Evolutionary conservation across 2,329 filamentous ascomycete species (phyloP), one percentile per base, ranked within the genome.

Genomic region (Scleromitrula shiraiana): DNA sequence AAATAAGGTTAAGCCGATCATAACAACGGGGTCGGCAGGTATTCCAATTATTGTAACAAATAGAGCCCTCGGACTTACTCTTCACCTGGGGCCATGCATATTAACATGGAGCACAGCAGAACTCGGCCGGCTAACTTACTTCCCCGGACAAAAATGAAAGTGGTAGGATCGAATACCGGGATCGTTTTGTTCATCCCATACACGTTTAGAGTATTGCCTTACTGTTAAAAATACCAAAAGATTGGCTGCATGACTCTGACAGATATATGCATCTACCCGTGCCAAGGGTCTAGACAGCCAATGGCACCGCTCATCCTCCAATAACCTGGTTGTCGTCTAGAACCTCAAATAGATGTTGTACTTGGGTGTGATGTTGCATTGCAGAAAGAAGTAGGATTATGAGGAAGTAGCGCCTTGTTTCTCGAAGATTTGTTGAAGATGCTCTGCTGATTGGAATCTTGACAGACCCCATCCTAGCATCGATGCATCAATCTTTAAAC

Each of bases 261-360:
- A 38, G 15, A 39, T 12, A 30, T 10, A 37, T 45, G 42, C 24
- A 24, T 4, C 6, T 23, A 39, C 5, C 42, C 42, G 32, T 27
- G n/a, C 22, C 7, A 36, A 10, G 14, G 12, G 17, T 4, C 15
- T 17, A 35, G 30, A 43, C 27, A 23, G 41, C 41, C 41, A 44
- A 44, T 44, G 7, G 15, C 35, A 26, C 24, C 15, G 12, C 23
- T 3, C 8, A 12, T 32, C 35, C 40, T 52, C 52, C 56, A 50
- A 32, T 32, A 41, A 52, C 56, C 53, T 39, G 56, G 57, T 55
- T 48, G 15, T 51, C 36, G 50, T 51, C 38, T 7, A 12, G 7
- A 7, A 7, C 26, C 12, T 29, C 26, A 29, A 6, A 29, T 29
- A 6, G 12, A 29, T 29, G 26, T 12, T 12, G 26, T 29, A 12